Evolutionary conservation across 345 rosid genomes (phyloP).

Genomic region (Acer negundo): DNA sequence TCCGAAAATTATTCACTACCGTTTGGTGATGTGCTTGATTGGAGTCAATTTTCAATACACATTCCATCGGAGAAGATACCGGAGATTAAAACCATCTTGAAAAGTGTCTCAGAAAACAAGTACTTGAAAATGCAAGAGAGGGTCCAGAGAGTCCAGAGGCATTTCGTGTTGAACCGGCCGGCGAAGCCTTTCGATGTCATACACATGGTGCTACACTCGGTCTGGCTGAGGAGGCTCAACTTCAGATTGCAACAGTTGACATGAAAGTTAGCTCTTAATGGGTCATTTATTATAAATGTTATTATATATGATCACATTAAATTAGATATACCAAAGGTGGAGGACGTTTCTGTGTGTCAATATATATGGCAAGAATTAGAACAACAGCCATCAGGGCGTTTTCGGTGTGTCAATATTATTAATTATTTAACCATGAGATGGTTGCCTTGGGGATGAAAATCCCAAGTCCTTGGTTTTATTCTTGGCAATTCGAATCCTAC

Average conservation of each 20-base stretch:
- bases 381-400: no score
- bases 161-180: constrained; percentile 48
- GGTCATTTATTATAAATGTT: no score
- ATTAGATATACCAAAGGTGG: no score
- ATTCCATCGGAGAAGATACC: constrained; percentile 41
- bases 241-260: constrained; percentile 17
- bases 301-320: no score
- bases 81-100: constrained; percentile 41
- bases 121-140: constrained; percentile 42
- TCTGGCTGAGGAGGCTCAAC: constrained; percentile 59
- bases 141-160: constrained; percentile 39
- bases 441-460: no score
- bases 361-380: no score
- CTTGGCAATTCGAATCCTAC: no score
- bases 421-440: no score
- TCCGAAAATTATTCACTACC: constrained; percentile 48
- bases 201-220: constrained; percentile 51
- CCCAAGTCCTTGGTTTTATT: no score
- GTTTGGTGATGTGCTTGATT: constrained; percentile 50
- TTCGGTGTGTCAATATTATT: no score
- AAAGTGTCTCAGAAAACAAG: constrained; percentile 24
- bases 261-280: no score
- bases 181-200: constrained; percentile 53
- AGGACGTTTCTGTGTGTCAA: no score
- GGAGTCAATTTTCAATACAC: constrained; percentile 47